These are phyloP conservation scores for Stagonosporopsis vannaccii DNA, from an alignment of 2,329 filamentous ascomycete species.

Conservation along the genomic window DNA sequence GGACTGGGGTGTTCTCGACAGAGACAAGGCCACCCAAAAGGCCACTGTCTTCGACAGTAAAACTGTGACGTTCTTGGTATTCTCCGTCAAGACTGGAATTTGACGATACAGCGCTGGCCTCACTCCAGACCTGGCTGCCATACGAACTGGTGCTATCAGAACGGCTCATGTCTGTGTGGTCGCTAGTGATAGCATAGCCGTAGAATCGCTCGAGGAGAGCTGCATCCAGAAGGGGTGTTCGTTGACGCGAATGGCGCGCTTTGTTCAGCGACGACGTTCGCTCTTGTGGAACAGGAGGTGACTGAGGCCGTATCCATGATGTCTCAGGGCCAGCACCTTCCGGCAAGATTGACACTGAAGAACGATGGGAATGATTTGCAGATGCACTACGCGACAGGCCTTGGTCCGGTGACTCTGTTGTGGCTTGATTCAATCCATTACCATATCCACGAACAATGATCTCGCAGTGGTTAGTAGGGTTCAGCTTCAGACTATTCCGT, in stretches of 20 bases:
- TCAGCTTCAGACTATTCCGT: slow-evolving; percentile 37
- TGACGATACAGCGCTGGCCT: slow-evolving; percentile 39
- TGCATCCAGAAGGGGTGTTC: slow-evolving; percentile 35
- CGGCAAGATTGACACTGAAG: slow-evolving; percentile 24
- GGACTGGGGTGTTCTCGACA: slow-evolving; percentile 21
- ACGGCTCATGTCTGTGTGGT: slow-evolving; percentile 25
- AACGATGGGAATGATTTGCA: slow-evolving; percentile 13
- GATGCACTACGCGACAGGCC: slow-evolving; percentile 2
- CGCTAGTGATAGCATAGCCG: slow-evolving; percentile 8
- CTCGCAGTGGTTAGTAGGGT: slow-evolving; percentile 40
- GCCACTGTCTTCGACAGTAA: slow-evolving; percentile 32
- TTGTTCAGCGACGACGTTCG: slow-evolving; percentile 20
- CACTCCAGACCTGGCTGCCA: slow-evolving; percentile 41
- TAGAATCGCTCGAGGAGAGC: slow-evolving; percentile 25
- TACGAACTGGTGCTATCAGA: slow-evolving; percentile 39
- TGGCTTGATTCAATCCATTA: slow-evolving; percentile 43
- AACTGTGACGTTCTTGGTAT: slow-evolving; percentile 18
- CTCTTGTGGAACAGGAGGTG: slow-evolving; percentile 22
- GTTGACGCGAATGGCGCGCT: slow-evolving; percentile 21
- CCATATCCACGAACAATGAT: slow-evolving; percentile 51
- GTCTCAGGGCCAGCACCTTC: slow-evolving; percentile 25
- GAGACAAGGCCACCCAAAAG: slow-evolving; percentile 41
- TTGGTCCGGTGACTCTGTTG: slow-evolving; percentile 11
- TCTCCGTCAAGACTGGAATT: slow-evolving; percentile 36
- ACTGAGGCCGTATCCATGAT: slow-evolving; percentile 29